phyloP scores from a whole-genome alignment of 202 grass and related monocot genomes.

The Miscanthus sacchariflorus region DNA sequence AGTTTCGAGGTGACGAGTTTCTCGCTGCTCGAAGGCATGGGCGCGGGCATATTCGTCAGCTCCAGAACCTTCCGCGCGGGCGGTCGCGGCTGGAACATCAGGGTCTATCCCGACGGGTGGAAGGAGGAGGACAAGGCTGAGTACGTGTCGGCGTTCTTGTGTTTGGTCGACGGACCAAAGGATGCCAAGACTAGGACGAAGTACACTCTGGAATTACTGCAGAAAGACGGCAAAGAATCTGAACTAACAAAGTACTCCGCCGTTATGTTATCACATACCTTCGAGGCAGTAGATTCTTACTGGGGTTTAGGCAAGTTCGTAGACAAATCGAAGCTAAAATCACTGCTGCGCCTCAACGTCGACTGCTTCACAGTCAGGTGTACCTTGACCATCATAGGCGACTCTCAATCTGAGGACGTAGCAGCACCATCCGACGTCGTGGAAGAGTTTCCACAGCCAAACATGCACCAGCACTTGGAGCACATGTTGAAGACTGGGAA shows the following conservation, averaged over 20 bases:
- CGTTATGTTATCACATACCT: background rate
- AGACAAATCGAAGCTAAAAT: background rate
- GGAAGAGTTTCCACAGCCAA: background rate
- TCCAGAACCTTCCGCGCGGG: conserved; percentile 22
- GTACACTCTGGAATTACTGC: background rate
- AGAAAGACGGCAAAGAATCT: background rate
- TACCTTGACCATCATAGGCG: background rate
- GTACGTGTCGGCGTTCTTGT: background rate
- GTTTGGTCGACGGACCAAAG: background rate
- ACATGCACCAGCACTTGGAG: background rate
- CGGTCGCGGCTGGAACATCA: background rate
- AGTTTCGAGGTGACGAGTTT: conserved; percentile 32
- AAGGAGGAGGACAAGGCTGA: background rate
- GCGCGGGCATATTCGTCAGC: background rate
- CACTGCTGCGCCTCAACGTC: no score
- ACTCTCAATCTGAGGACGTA: background rate
- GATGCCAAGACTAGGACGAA: background rate
- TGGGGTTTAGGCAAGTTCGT: background rate
- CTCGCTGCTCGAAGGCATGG: conserved; percentile 7
- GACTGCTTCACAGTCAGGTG: conserved; percentile 11
- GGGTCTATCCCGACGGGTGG: background rate
- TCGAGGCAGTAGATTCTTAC: accelerated
- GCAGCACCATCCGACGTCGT: no score
- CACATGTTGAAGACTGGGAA: background rate
- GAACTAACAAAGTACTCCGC: background rate